Conservation (phyloP, 257 asterid species). For the Salvia hispanica region DNA sequence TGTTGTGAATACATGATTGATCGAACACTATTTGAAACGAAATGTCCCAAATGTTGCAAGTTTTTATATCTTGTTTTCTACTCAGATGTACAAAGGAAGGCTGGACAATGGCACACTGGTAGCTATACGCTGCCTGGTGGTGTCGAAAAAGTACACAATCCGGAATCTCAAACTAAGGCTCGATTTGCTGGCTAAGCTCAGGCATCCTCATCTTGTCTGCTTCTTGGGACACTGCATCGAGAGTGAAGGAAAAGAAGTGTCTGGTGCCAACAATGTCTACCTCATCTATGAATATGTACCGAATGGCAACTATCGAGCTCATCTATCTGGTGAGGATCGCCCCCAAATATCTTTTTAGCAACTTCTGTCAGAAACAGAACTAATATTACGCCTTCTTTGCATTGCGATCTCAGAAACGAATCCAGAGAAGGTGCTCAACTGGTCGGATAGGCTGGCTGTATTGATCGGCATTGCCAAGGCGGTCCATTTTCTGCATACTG, state of each 20-base stretch:
- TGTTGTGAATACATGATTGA: too few species aligned
- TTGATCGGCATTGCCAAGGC: conserved; percentile 69
- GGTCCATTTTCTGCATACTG: conserved; percentile 79
- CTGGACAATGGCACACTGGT: conserved; percentile 49
- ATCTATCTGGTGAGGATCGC: conserved; percentile 54
- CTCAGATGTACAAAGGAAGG: conserved; percentile 69
- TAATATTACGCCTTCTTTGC: too few species aligned
- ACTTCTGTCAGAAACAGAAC: too few species aligned
- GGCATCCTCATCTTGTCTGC: conserved; percentile 65
- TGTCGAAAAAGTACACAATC: conserved; percentile 53
- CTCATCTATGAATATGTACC: conserved; percentile 60
- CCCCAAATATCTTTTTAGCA: too few species aligned
- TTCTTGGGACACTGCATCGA: conserved; percentile 74
- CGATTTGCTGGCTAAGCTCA: conserved; percentile 67
- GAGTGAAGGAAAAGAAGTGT: conserved; percentile 41
- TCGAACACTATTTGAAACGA: too few species aligned
- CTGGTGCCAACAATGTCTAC: conserved; percentile 49
- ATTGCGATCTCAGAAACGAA: conserved; percentile 41
- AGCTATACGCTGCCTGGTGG: conserved; percentile 57
- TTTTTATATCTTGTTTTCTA: conserved; percentile 1
- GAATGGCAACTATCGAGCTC: conserved; percentile 55
- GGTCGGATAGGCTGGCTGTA: conserved; percentile 65
- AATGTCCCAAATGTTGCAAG: too few species aligned
- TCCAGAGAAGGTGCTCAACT: conserved; percentile 56
- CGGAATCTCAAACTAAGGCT: conserved; percentile 69